Base-by-base conservation (phyloP, 768 basidiomycete genomes). In the Vararia minispora region DNA sequence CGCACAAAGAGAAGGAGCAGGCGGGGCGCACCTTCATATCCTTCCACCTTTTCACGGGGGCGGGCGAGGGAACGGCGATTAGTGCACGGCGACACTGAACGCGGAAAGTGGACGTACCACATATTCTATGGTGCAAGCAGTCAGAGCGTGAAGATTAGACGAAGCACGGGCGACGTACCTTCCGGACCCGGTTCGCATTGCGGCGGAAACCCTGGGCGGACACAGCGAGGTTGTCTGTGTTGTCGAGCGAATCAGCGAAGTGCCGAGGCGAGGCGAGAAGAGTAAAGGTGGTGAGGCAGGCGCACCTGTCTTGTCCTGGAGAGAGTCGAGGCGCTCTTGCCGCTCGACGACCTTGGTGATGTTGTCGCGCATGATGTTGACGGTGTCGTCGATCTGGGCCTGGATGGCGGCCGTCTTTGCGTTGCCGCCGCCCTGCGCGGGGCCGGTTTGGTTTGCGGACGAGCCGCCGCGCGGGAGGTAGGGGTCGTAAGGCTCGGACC, bases 191-290 rank as follows among this genome's bases (percentile, higher is more conserved):
- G 65, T 97, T 97, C 37, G 95, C 95, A 48, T 95, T 92, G 47
- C 90, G 74, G 45, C 91, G 80, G 77, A 99, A 99, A 20, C 91
- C 90, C 65, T 99, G 94, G n/a, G 95, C 95, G 18, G 91, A 95
- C 28, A 94, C 87, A 22, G 95, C 94, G 40, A 99, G 75, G 56
- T 83, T 95, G 63, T 99, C 95, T 95, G 10, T 20, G 16, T 3
- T 44, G 13, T 42, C 35, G 21, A 14, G 28, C 21, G 27, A 18
- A 10, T 25, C 32, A 35, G 18, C 14, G 20, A 12, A 26, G n/a
- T 28, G 28, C 33, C 27, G 17, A 27, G 23, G 30, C 14, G 23
- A 10, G 22, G 38, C 22, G 27, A 25, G 6, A 41, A 16, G 18
- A 39, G 23, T 11, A 17, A 24, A 5, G 10, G 21, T 24, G 21